These are phyloP conservation scores for Xylaria nigripes DNA, from an alignment of 495 filamentous ascomycete species.

Conservation along the genomic window DNA sequence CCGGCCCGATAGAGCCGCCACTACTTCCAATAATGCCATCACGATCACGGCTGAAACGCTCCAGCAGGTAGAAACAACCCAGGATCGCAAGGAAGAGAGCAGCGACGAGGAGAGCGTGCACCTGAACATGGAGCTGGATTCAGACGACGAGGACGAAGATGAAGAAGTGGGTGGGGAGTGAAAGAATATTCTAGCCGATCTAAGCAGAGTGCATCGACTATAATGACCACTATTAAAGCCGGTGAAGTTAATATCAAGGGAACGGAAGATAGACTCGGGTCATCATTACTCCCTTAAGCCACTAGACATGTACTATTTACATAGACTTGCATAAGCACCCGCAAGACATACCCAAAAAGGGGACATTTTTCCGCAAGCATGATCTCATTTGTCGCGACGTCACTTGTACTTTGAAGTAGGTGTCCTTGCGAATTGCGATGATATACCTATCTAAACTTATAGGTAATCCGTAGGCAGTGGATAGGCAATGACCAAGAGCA, in stretches of 20 bases:
- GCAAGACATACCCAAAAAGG: constrained; percentile 7
- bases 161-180: constrained; percentile 25
- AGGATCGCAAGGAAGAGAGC: constrained; percentile 15
- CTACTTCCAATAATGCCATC: constrained; percentile 1
- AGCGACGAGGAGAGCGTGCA: constrained; percentile 34
- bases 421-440: background rate
- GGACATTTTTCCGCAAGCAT: constrained; percentile 5
- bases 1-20: background rate
- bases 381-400: background rate
- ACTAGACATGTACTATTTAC: too few relatives aligned
- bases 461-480: too few relatives aligned
- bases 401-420: background rate
- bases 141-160: constrained; percentile 21
- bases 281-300: background rate
- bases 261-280: background rate
- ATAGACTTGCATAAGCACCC: background rate
- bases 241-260: background rate
- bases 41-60: background rate
- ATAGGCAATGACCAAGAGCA: background rate
- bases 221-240: background rate
- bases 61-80: background rate
- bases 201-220: background rate
- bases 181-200: constrained; percentile 12
- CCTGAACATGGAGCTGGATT: constrained; percentile 32
- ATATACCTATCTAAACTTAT: too few relatives aligned